Evolutionary conservation across 768 basidiomycete species (phyloP).

Genomic region (Ramaria rubella): DNA sequence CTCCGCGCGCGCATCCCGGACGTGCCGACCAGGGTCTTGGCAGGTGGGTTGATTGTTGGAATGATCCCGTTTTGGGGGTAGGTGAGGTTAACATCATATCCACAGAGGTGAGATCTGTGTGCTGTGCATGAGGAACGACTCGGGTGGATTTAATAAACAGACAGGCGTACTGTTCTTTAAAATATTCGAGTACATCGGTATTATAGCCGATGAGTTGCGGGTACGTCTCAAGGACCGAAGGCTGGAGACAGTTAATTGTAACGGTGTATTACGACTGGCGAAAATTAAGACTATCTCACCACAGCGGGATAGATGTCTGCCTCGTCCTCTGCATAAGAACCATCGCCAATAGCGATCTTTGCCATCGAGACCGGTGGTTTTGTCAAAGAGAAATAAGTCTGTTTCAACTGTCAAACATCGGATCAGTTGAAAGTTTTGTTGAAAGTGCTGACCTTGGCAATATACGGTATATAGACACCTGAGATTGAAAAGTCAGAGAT

Average conservation of each 20-base stretch:
- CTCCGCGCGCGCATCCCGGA: too few relatives aligned
- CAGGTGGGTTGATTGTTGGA: slow-evolving; percentile 1
- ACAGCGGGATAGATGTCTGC: background rate
- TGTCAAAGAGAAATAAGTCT: slow-evolving; percentile 7
- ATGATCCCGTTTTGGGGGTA: slow-evolving; percentile 14
- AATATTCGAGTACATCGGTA: slow-evolving; percentile 12
- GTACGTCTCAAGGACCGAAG: slow-evolving; percentile 14
- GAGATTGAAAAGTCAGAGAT: background rate
- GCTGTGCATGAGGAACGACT: too few relatives aligned
- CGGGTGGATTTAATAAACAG: background rate
- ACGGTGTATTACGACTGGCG: background rate
- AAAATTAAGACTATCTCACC: background rate
- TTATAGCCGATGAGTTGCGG: slow-evolving; percentile 16
- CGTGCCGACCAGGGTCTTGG: background rate
- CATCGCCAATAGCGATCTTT: slow-evolving; percentile 14
- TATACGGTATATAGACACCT: slow-evolving; percentile 9
- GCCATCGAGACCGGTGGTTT: slow-evolving; percentile 11
- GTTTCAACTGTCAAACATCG: too few relatives aligned
- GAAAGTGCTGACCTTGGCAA: slow-evolving; percentile 5
- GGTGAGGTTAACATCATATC: slow-evolving; percentile 15
- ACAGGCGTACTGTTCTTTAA: slow-evolving; percentile 10
- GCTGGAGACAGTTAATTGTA: background rate
- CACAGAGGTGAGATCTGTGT: slow-evolving; percentile 14
- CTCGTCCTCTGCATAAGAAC: background rate
- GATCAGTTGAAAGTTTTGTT: too few relatives aligned